phyloP scores from a whole-genome alignment of 768 basidiomycete species.

The Hortiboletus flavorubellus region DNA sequence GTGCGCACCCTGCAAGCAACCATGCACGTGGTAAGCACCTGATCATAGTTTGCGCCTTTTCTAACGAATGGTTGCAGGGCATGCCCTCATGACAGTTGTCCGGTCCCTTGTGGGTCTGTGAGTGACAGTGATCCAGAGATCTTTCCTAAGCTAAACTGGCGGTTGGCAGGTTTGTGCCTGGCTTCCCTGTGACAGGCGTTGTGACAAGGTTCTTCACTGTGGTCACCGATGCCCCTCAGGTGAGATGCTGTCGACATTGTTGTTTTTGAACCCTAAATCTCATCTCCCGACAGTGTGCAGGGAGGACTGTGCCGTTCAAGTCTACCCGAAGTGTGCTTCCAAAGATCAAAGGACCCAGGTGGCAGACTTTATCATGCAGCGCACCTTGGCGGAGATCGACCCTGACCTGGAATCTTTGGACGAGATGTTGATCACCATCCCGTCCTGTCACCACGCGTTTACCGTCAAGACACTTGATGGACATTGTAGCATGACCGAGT shows the following conservation, averaged over 20 bases:
- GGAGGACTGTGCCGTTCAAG: slow-evolving; percentile 54
- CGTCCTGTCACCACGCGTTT: slow-evolving; percentile 60
- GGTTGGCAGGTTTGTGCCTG: slow-evolving; percentile 54
- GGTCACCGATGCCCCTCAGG: slow-evolving; percentile 69
- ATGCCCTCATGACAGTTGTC: slow-evolving; percentile 54
- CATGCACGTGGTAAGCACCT: slow-evolving; percentile 49
- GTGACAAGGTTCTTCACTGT: slow-evolving; percentile 47
- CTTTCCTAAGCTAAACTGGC: neutral
- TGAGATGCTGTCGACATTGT: slow-evolving; percentile 23
- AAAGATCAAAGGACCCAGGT: slow-evolving; percentile 37
- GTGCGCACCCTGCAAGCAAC: slow-evolving; percentile 61
- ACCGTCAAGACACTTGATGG: slow-evolving; percentile 73
- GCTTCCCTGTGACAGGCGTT: slow-evolving; percentile 59
- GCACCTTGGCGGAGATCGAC: slow-evolving; percentile 47
- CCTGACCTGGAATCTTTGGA: slow-evolving; percentile 39
- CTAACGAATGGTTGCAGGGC: slow-evolving; percentile 33
- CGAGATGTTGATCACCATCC: slow-evolving; percentile 57
- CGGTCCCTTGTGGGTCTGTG: slow-evolving; percentile 67
- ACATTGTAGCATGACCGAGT: slow-evolving; percentile 45
- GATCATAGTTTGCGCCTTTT: neutral
- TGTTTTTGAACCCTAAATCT: neutral
- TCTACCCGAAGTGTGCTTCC: slow-evolving; percentile 51
- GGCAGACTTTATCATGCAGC: slow-evolving; percentile 59
- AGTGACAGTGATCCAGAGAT: slow-evolving; percentile 23
- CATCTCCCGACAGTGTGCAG: slow-evolving; percentile 52